Conservation (phyloP, 257 asterid species). For the Catharanthus roseus region DNA sequence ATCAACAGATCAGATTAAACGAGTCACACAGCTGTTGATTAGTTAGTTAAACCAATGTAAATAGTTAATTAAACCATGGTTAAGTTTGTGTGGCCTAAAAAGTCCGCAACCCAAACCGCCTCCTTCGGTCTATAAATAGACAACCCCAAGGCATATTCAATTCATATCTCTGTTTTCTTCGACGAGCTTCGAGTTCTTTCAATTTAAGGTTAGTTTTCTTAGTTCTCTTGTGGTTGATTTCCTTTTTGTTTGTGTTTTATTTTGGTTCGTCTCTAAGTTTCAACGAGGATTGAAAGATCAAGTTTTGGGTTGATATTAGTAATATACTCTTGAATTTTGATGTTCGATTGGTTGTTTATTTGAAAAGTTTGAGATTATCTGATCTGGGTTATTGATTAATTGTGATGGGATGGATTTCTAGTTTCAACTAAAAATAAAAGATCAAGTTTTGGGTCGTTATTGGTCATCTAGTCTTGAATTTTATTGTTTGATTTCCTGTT, state of each 20-base stretch:
- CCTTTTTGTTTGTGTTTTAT: not conserved
- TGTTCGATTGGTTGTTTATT: too few relatives aligned
- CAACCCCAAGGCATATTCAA: not conserved
- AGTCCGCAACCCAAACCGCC: slow-evolving; percentile 17
- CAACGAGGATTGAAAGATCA: too few relatives aligned
- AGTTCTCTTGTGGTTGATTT: not conserved
- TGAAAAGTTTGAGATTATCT: too few relatives aligned
- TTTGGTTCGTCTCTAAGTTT: not conserved
- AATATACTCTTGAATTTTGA: too few relatives aligned
- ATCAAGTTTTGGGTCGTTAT: too few relatives aligned
- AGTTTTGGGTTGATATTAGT: too few relatives aligned
- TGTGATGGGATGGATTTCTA: too few relatives aligned
- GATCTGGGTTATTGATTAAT: too few relatives aligned
- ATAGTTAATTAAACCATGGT: slow-evolving; percentile 2
- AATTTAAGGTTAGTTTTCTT: slow-evolving; percentile 12
- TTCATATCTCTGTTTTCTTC: not conserved
- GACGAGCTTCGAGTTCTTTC: not conserved
- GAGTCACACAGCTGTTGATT: slow-evolving; percentile 15
- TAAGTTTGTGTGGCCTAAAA: slow-evolving; percentile 19
- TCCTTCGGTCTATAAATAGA: slow-evolving; percentile 27
- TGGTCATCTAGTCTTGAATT: too few relatives aligned
- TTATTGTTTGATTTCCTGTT: too few relatives aligned
- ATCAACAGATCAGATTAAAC: not conserved
- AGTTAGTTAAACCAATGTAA: slow-evolving; percentile 9
- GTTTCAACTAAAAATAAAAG: too few relatives aligned